Percentiles rank a stretch among this genome's conserved stretches.
phyloP scores from a whole-genome alignment of 2,329 filamentous ascomycete species.

The Raffaelea deltoideospora region DNA sequence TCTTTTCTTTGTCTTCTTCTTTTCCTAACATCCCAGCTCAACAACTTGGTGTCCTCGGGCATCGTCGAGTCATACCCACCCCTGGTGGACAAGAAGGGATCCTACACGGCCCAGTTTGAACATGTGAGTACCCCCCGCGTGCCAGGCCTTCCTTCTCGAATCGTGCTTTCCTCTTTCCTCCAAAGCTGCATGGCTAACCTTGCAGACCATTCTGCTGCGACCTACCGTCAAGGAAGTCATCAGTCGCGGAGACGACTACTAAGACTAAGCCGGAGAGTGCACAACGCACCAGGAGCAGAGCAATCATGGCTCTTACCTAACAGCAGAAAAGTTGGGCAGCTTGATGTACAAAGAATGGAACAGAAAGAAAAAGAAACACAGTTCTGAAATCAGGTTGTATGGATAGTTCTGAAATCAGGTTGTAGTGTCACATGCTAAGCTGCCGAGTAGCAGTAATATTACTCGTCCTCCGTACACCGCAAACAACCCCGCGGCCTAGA shows the following conservation, averaged over 20 bases:
- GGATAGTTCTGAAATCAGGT: too few species aligned
- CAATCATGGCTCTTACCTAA: not conserved
- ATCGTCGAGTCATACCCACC: slow-evolving; percentile 87
- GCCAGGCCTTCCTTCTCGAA: too few species aligned
- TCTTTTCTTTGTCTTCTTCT: slow-evolving; percentile 11
- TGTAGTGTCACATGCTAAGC: too few species aligned
- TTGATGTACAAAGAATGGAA: too few species aligned
- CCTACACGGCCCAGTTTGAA: slow-evolving; percentile 87
- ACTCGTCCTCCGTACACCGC: too few species aligned
- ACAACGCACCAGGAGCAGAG: not conserved
- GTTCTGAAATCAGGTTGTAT: too few species aligned
- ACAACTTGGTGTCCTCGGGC: slow-evolving; percentile 67
- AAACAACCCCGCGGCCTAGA: not conserved
- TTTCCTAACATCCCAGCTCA: slow-evolving; percentile 44
- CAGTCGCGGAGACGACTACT: slow-evolving; percentile 76
- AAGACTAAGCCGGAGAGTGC: slow-evolving; percentile 10
- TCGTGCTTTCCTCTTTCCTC: not conserved
- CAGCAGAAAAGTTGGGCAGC: not conserved
- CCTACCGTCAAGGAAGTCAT: slow-evolving; percentile 78
- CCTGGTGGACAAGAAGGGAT: slow-evolving; percentile 81
- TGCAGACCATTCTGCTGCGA: slow-evolving; percentile 58
- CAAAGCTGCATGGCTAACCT: slow-evolving; percentile 2
- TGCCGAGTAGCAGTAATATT: too few species aligned
- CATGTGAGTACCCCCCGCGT: slow-evolving; percentile 67
- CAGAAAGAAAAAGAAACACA: too few species aligned